Base-by-base conservation (phyloP, 495 filamentous ascomycete species). In the Cairneyella variabilis region DNA sequence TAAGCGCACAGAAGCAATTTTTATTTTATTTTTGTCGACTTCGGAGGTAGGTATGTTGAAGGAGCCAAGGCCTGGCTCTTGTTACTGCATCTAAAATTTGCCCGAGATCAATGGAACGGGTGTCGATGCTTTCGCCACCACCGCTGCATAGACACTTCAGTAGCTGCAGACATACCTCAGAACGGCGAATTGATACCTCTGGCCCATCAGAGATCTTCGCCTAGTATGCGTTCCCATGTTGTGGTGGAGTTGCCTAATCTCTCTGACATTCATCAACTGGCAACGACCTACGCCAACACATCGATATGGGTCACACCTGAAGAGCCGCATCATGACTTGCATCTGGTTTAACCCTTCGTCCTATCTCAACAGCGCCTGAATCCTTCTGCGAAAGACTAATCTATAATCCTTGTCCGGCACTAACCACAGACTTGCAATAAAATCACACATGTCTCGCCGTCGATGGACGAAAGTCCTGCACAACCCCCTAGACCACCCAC, bases 281-380 rank as follows among this genome's bases (percentile, higher is more conserved):
- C 76, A 80, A 83, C 73, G 78, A 88, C 76, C 75, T 70, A 84
- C 85, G 90, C 90, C 90, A 96, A 76, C 90, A 83, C 90, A 96
- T 90, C 90, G 88, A 75, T 63, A 78, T 75, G 76, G 76, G 70
- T 76, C 77, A 75, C 76, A 69, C 66, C 73, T 76, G 69, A 72
- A 74, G 73, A 82, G 78, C 77, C 78, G 78, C 78, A 82, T 78
- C 71, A 74, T 69, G 63, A 70, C 75, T 68, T 77, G 74, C 77
- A 60, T 60, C 41, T 62, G 47, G 44, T 32, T 60, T 42, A 30
- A 44, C 51, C 53, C 44, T 48, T 49, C 50, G 62, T 60, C 62
- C 62, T 65, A 65, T 65, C 59, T 65, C 34, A 58, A 65, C 39
- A 51, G 50, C 41, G 47, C 45, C 30, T 57, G 48, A 52, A 46